Evolutionary conservation across 352 stramenopile genomes (phyloP).

Genomic region (Thraustochytrium sp.): DNA sequence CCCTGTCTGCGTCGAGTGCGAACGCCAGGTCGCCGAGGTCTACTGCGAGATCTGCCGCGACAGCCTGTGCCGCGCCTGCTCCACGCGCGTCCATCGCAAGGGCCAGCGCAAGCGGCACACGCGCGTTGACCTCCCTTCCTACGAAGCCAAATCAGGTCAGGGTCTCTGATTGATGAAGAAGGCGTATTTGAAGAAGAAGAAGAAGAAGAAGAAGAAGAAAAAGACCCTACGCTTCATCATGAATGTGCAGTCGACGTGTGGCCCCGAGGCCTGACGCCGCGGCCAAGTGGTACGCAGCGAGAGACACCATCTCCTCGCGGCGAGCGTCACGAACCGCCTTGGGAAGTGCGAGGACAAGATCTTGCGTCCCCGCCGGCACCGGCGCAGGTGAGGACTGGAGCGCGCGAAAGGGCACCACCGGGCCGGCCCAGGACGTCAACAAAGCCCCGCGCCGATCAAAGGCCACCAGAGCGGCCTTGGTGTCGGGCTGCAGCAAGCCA

Average conservation of each 20-base stretch:
- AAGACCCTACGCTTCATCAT: no score
- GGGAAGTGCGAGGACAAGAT: neutral
- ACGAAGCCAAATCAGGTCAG: neutral
- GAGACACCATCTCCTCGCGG: neutral
- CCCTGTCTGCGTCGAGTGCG: constrained; percentile 24
- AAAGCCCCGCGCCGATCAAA: neutral
- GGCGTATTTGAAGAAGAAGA: no score
- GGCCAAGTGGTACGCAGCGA: neutral
- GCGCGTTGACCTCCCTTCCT: neutral
- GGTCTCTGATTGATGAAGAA: neutral
- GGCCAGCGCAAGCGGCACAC: neutral
- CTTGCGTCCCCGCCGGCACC: neutral
- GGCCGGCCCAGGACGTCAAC: neutral
- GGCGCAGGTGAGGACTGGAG: neutral
- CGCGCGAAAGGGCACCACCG: neutral
- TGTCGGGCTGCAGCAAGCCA: neutral
- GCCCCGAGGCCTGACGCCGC: no score
- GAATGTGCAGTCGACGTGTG: no score
- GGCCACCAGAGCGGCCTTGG: neutral
- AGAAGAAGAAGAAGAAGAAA: no score
- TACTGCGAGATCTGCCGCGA: constrained; percentile 10
- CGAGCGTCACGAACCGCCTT: neutral
- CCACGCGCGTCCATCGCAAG: neutral
- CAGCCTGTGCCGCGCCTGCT: neutral
- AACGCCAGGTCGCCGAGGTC: constrained; percentile 5